These are phyloP conservation scores for Massospora cicadina DNA, from an alignment of 371 early-diverging fungal species.

Conservation along the genomic window DNA sequence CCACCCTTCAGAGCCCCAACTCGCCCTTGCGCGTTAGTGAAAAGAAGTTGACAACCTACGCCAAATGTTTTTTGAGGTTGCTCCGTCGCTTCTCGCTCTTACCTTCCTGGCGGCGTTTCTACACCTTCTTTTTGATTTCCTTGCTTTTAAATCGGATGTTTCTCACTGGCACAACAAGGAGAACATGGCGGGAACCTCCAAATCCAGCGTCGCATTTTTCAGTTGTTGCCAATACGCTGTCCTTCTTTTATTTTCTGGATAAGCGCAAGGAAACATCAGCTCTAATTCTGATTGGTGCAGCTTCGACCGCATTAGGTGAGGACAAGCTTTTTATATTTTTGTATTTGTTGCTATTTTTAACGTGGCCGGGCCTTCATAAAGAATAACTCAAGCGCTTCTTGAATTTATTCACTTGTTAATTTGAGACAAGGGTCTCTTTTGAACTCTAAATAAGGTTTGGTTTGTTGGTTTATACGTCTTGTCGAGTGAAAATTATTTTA, in stretches of 20 bases:
- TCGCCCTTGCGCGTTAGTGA: constrained; percentile 17
- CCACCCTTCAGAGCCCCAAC: constrained; percentile 1
- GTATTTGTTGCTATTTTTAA: no score
- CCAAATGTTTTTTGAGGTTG: constrained; percentile 28
- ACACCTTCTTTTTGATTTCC: constrained; percentile 50
- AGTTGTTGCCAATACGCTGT: constrained; percentile 29
- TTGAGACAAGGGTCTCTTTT: no score
- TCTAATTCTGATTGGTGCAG: constrained; percentile 22
- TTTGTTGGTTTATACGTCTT: no score
- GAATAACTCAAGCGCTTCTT: no score
- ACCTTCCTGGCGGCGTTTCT: constrained; percentile 44
- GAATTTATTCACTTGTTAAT: no score
- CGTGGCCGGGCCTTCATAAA: no score
- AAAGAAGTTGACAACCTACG: constrained; percentile 24
- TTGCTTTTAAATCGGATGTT: constrained; percentile 58
- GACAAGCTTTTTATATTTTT: no score
- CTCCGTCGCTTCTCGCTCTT: constrained; percentile 27
- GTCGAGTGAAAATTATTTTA: no score
- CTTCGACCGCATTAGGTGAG: constrained; percentile 17
- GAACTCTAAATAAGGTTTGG: no score
- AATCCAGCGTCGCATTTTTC: constrained; percentile 35
- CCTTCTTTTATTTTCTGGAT: constrained; percentile 40
- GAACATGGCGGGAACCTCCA: constrained; percentile 36
- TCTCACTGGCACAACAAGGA: constrained; percentile 30
- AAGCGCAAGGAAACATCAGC: constrained; percentile 23